Evolutionary conservation across 805 yeast genomes (phyloP), one percentile per base, ranked within the genome.

Genomic region (Lipomyces sp.): DNA sequence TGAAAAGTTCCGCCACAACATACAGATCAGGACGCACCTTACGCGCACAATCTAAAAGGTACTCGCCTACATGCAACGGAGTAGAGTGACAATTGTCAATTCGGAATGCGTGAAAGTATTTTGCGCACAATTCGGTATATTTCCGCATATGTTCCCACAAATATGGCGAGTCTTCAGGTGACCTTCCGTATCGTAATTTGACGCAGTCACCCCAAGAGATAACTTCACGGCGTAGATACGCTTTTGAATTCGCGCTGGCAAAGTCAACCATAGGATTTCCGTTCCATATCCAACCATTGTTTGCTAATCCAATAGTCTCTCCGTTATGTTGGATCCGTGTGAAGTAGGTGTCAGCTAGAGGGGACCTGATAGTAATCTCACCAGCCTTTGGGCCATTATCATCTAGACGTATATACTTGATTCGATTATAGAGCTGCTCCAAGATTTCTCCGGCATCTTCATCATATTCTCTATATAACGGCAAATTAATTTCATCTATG

Each of bases 261-360:
- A 94, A 94, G 78, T 94, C 98, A 2, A 91, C 89, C 64, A 93
- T 78, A 1, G 98, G 98, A 72, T 94, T 88, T 10, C 97, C 98
- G 62, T 91, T 93, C 99, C 99, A 94, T 64, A 95, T 92, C 98
- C 98, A 94, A 57, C 99, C 99, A 74, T 95, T 94, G 75, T 95
- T 95, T 2, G 97, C 98, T 66, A 94, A 80, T 2, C 77, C 80
- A 6, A 75, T 71, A 7, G 35, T 57, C 7, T 90, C 88, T 80
- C 87, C 88, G 15, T 64, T 59, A 0, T 82, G 79, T 2, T 92
- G 94, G 71, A 93, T 86, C 65, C 92, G 81, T 1, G 98, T 92
- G 77, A 95, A 94, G 77, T 94, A 94, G 3, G 93, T 87, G 77
- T 94, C 98, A 1, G 90, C 85, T 50, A 94, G 80, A 0, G 97